These are phyloP conservation scores for Raphanus hybrid DNA, from an alignment of 441 rosid genomes.

Conservation along the genomic window DNA sequence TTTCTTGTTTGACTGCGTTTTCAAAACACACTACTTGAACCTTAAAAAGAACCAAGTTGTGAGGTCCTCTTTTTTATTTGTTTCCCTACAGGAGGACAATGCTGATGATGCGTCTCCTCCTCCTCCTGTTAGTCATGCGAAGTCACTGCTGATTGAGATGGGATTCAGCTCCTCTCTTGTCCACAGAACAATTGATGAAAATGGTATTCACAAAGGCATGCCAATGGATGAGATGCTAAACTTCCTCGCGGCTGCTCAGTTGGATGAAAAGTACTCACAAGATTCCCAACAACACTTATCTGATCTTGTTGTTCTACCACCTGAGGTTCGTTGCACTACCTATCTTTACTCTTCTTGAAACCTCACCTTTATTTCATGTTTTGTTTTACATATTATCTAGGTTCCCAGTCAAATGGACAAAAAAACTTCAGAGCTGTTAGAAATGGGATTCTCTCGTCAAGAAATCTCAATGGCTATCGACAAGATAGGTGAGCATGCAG, in stretches of 20 bases:
- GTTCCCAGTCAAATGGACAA: conserved; percentile 68
- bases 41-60: too few relatives aligned
- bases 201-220: conserved; percentile 47
- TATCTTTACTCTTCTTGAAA: neutral
- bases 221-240: neutral
- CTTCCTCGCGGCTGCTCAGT: conserved; percentile 68
- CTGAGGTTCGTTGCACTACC: conserved; percentile 12
- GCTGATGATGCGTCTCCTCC: conserved; percentile 79
- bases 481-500: conserved; percentile 63
- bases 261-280: conserved; percentile 60
- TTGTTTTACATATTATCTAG: conserved; percentile 47
- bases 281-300: conserved; percentile 42
- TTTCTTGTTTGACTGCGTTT: too few relatives aligned
- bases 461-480: conserved; percentile 86
- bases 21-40: too few relatives aligned
- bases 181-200: conserved; percentile 70
- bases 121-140: conserved; percentile 44
- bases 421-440: conserved; percentile 27
- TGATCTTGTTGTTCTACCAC: too few relatives aligned
- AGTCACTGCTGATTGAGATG: conserved; percentile 74
- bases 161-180: conserved; percentile 75
- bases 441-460: conserved; percentile 90
- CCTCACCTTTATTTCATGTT: conserved; percentile 36
- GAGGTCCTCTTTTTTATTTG: conserved; percentile 2
- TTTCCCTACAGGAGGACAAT: conserved; percentile 53